Base-by-base conservation (phyloP, 2,329 filamentous ascomycete genomes). In the Nemania bipapillata region DNA sequence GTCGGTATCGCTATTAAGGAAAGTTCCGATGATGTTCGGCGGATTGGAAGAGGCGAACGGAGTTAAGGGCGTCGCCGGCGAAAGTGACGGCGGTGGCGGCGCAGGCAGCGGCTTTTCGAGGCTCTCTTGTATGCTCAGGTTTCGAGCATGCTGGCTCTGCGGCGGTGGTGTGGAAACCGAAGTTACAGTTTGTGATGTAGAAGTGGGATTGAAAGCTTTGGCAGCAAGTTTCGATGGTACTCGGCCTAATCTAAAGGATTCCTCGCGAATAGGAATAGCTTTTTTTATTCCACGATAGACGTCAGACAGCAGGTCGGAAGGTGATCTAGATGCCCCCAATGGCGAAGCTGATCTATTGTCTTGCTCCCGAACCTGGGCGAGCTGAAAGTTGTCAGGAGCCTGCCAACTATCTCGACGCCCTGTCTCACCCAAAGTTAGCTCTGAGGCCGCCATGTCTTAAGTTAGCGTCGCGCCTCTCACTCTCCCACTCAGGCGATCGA, bases 21-120 rank as follows among this genome's bases (percentile, higher is more conserved):
- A 81, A 50, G 75, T 80, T 8, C 55, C 74, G 78, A 68, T 79
- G 73, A 20, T 54, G 58, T 67, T 52, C 56, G 64, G 26, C 57
- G 20, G 35, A 53, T 69, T 49, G 35, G 61, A 26, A 58, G 57
- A 30, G 64, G 60, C 15, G 60, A 58, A 63, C 15, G 79, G 79
- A 6, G 78, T 79, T 55, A 75, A 69, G 5, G 78, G 79, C 63
- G 77, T 78, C 61, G 73, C 73, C 32, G 79, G 65, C 17, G 68
- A 82, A 55, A 78, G 78, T 62, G 74, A 79, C 63, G 74, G 81
- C 28, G 86, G 86, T 26, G 86, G 82, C 68, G 86, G 81, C 70
- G 84, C 82, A 40, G 86, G 87, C 24, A 89, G 77, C 56, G 87
- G 86, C 77, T 89, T 89, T 73, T 83, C 83, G 70, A 89, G 85